Base-by-base conservation (phyloP, 805 yeast species). In the Myxozyma geophila region DNA sequence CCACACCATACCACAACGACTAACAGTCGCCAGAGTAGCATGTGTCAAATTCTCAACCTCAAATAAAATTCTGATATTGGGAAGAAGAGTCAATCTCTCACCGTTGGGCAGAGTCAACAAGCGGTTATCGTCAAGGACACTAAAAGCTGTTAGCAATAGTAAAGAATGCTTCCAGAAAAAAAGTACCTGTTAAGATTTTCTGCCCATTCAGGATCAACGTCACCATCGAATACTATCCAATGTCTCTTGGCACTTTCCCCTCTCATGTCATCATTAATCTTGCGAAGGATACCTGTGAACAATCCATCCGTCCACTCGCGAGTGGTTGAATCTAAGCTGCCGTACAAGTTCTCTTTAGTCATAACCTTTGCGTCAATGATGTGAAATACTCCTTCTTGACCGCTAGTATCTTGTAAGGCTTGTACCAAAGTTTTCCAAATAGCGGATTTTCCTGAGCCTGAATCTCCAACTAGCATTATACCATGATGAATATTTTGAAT, bases 221-320 rank as follows among this genome's bases (percentile, higher is more conserved):
- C 97, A 46, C 98, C 96, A 75, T 93, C 98, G 72, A 93, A 89
- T 0, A 92, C 81, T 63, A 93, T 81, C 95, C 96, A 92, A 15
- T 86, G 80, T 2, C 80, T 74, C 63, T 82, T 85, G 1, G 60
- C 40, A 1, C 76, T 67, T 65, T 88, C 92, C 0, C 90, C 91
- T 50, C 88, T 77, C 15, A 82, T 68, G 65, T 86, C 86, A 2
- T 80, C 82, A 35, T 73, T 73, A 0, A 88, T 81, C 57, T 78
- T 79, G 66, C 98, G 78, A 49, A 93, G 70, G 7, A 87, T 80
- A 9, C 83, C 74, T 0, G 96, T 89, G 57, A 92, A 81, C 9
- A 92, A 72, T 6, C 98, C 98, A 75, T 93, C 98, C 0, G 82
- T 83, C 98, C 98, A 93, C 58, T 93, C 98, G 37, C 96, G 77